Percentiles rank a stretch among this genome's conserved stretches.
These are phyloP conservation scores for Alternaria incomplexa DNA, from an alignment of 2,329 filamentous ascomycete genomes.

Conservation along the genomic window DNA sequence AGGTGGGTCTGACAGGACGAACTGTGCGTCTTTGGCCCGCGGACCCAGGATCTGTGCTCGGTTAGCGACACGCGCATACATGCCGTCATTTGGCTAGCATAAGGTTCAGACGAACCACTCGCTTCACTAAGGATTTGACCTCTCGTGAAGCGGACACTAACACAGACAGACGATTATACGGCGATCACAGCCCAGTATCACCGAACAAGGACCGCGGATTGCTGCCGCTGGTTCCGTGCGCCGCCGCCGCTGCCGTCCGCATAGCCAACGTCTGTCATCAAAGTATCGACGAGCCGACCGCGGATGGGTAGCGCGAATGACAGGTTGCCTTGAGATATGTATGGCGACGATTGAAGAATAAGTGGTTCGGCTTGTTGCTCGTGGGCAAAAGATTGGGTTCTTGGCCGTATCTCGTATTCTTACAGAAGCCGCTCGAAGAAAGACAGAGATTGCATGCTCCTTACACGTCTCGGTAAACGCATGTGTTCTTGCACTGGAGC, in stretches of 20 bases:
- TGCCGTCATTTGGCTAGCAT: slow-evolving; percentile 2
- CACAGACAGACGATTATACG: not conserved
- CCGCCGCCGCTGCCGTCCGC: slow-evolving; percentile 13
- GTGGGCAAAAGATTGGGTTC: not conserved
- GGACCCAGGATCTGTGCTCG: not conserved
- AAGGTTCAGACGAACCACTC: slow-evolving; percentile 7
- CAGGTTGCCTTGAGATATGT: not conserved
- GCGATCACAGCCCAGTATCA: slow-evolving; percentile 5
- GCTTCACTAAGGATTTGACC: not conserved
- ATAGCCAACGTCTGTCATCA: not conserved
- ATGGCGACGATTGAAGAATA: not conserved
- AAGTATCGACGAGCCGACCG: slow-evolving; percentile 2
- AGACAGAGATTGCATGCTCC: not conserved
- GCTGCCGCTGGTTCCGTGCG: slow-evolving; percentile 19
- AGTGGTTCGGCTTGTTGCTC: not conserved
- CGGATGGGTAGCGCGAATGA: not conserved
- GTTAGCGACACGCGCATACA: not conserved
- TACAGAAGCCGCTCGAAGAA: not conserved
- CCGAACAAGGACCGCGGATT: slow-evolving; percentile 19
- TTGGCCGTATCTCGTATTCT: not conserved
- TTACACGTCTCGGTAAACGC: not conserved
- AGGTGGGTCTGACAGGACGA: slow-evolving; percentile 16
- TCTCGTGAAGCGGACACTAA: not conserved
- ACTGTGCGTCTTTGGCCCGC: slow-evolving; percentile 10
- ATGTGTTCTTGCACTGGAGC: not conserved